Conservation (phyloP, 768 basidiomycete genomes). For the Boletus sp. region DNA sequence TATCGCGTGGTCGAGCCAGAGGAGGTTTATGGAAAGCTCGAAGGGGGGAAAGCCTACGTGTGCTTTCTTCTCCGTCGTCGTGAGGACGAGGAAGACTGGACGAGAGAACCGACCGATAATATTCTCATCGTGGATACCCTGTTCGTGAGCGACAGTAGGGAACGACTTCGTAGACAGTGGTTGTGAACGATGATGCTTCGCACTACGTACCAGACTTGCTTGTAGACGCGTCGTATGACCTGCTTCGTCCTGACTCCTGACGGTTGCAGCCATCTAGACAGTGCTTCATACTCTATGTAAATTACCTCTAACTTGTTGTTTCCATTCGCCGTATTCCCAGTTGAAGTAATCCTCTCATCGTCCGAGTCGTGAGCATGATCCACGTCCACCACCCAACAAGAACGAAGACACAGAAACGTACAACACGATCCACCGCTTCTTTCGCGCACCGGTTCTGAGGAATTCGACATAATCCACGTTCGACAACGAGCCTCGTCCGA, state of each 20-base stretch:
- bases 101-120: conserved; percentile 14
- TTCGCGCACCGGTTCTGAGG: conserved; percentile 41
- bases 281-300: neutral
- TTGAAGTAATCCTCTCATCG: conserved; percentile 61
- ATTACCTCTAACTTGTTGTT: conserved; percentile 1
- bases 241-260: no score
- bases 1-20: conserved; percentile 12
- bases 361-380: neutral
- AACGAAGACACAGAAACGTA: conserved; percentile 33
- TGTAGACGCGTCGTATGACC: no score
- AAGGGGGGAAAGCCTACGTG: conserved; percentile 11
- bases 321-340: conserved; percentile 62
- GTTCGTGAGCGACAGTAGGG: conserved; percentile 13
- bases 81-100: conserved; percentile 3
- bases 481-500: no score
- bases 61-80: conserved; percentile 12
- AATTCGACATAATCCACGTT: no score
- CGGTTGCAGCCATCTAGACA: no score
- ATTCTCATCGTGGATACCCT: conserved; percentile 12
- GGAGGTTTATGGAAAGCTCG: conserved; percentile 7
- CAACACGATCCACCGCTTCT: conserved; percentile 64
- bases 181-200: neutral
- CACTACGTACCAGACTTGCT: no score
- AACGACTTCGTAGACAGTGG: conserved; percentile 8
- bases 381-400: neutral